A percentile compares a stretch with the other conserved stretches of the same genome.
Evolutionary conservation across 176 grass and related monocot genomes (phyloP).

Genomic region (Zoysia pacifica): DNA sequence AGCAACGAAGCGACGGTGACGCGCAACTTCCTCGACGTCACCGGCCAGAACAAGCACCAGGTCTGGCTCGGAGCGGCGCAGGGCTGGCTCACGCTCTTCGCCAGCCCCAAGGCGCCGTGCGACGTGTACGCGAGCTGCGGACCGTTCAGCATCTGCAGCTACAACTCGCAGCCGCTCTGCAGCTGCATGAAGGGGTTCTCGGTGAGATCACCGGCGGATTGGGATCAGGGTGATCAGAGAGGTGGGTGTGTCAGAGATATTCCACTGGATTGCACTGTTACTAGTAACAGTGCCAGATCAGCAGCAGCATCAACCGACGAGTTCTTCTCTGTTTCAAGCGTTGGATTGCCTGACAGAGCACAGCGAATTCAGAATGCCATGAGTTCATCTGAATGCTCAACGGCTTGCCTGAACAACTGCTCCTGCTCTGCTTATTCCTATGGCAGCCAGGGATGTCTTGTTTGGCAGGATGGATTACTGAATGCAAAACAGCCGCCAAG

Average conservation of each 20-base stretch:
- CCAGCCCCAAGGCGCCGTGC: conserved; percentile 25
- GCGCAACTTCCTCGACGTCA: conserved; percentile 33
- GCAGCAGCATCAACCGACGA: conserved; percentile 19
- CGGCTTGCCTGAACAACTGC: conserved; percentile 43
- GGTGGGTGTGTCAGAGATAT: conserved; percentile 40
- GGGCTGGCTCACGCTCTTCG: conserved; percentile 37
- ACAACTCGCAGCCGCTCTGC: background rate
- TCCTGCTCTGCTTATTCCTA: conserved; percentile 52
- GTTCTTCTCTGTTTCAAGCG: conserved; percentile 26
- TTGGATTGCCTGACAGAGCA: conserved; percentile 27
- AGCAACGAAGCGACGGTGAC: background rate
- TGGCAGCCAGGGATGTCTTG: conserved; percentile 21
- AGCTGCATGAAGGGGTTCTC: conserved; percentile 47
- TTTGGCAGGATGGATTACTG: conserved; percentile 34
- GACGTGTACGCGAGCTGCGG: conserved; percentile 45
- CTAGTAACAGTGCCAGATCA: background rate
- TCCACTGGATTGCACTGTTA: conserved; percentile 23
- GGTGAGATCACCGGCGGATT: conserved; percentile 11
- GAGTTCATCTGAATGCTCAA: conserved; percentile 24
- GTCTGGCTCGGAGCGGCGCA: conserved; percentile 22
- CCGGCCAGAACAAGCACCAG: conserved; percentile 39
- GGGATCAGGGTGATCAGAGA: conserved; percentile 34
- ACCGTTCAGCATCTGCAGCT: conserved; percentile 24
- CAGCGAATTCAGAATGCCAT: background rate
- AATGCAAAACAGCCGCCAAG: conserved; percentile 1